Base-by-base conservation (phyloP, 164 flowering plant species). In the Sextonia rubra region DNA sequence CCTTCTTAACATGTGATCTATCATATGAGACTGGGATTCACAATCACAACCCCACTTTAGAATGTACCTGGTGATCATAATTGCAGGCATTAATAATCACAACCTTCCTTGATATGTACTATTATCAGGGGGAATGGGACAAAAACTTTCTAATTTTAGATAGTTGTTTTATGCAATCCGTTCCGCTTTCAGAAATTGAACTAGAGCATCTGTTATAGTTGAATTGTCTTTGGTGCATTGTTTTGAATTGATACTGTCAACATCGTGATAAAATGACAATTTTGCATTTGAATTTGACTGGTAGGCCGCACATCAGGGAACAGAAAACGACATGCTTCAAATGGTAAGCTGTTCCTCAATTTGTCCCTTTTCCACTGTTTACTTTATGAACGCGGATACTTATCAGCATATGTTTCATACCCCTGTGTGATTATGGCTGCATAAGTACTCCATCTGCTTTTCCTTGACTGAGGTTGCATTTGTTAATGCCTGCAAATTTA, bases 251-350 rank as follows among this genome's bases (percentile, higher is more conserved):
- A 37, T 66, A 37, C 26, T 23, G 8, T n/a, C 4, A 5, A 12
- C 44, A n/a, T 37, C 44, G 8, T 8, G 8, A n/a, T 18, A 37
- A 8, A 5, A 5, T 74, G 68, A 74, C 44, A 72, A 55, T 69
- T 70, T 77, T 30, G 55, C 62, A 29, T 60, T 23, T 67, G 58
- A 30, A 6, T 72, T 78, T 66, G 5, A 29, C 58, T n/a, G 84
- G 82, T 77, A 95, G 98, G 91, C 74, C 73, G 89, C 77, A 22
- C 80, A 69, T 48, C 78, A 90, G 86, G 82, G 70, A 71, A 80
- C 88, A 29, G 95, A 90, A 78, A 95, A 87, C 76, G 81, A 78
- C 80, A 74, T 90, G 74, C 89, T 89, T 77, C 92, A 91, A 63
- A 82, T 91, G 99, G 99, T 95, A 88, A 82, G 72, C 3, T 20